These are phyloP conservation scores for Solanum tarijense DNA, from an alignment of 257 asterid species.

Conservation along the genomic window DNA sequence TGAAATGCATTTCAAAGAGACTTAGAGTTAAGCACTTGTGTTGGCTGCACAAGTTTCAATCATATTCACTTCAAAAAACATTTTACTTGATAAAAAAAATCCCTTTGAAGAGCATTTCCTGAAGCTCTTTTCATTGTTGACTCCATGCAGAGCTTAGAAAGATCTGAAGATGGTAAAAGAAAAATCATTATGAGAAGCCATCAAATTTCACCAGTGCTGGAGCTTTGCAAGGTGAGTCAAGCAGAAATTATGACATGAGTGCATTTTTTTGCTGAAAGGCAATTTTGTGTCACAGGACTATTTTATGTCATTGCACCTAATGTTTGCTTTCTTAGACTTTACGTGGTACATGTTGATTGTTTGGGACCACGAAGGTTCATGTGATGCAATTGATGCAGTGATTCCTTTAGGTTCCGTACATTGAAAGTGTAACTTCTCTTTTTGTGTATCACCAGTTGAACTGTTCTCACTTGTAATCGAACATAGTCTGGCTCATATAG, in stretches of 20 bases:
- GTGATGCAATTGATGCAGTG: neutral
- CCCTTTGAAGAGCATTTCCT: neutral
- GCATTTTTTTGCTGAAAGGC: neutral
- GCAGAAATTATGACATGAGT: neutral
- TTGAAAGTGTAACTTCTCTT: neutral
- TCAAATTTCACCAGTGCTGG: constrained; percentile 75
- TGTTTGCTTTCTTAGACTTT: neutral
- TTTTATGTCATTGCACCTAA: neutral
- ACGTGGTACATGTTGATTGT: neutral
- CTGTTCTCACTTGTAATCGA: neutral
- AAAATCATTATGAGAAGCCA: constrained; percentile 68
- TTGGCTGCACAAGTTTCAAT: neutral
- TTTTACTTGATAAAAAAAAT: neutral
- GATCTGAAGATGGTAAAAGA: constrained; percentile 60
- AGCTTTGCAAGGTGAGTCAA: constrained; percentile 69
- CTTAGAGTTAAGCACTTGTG: neutral
- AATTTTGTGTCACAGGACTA: neutral
- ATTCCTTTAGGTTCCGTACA: neutral
- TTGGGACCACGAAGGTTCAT: neutral
- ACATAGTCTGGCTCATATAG: neutral
- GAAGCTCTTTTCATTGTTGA: constrained; percentile 1
- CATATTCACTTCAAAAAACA: neutral
- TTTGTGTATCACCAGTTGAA: neutral
- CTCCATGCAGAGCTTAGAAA: constrained; percentile 60
- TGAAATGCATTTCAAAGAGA: neutral